Conservation (phyloP, 2,329 filamentous ascomycete species). For the Sporothrix schenckii region DNA sequence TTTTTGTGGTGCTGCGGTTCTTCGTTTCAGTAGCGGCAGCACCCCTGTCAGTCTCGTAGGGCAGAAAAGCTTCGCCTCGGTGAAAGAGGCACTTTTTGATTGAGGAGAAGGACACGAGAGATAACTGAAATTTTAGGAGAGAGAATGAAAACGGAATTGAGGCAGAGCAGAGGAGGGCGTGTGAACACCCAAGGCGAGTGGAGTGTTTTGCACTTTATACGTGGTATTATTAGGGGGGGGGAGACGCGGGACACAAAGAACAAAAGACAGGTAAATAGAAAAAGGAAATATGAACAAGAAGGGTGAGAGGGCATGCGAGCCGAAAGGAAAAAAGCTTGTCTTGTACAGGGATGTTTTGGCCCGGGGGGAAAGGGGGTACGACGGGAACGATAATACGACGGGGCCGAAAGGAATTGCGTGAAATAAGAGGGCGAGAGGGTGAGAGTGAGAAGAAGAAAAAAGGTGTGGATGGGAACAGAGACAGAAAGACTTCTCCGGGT, state of each 20-base stretch:
- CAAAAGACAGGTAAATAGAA: neutral
- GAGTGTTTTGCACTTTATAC: too few relatives aligned
- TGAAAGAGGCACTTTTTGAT: neutral
- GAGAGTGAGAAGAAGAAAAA: neutral
- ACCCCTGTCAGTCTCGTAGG: conserved; percentile 15
- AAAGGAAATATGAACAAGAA: neutral
- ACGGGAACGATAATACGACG: conserved; percentile 5
- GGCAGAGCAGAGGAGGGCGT: conserved; percentile 2
- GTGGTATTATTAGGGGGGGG: neutral
- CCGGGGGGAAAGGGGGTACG: neutral
- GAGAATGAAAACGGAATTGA: neutral
- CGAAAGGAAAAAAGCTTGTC: neutral
- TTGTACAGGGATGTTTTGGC: neutral
- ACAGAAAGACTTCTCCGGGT: too few relatives aligned
- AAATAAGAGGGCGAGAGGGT: neutral
- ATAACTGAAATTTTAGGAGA: neutral
- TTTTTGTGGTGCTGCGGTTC: conserved; percentile 1
- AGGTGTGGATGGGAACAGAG: neutral
- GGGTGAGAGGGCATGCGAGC: neutral
- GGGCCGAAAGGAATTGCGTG: neutral
- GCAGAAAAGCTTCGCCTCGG: conserved; percentile 24
- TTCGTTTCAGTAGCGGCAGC: conserved; percentile 1
- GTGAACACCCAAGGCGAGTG: neutral
- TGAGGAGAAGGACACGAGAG: too few relatives aligned
- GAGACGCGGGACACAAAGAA: neutral